Conservation (phyloP, 306 rosid species). For the Dalbergia cochinchinensis region DNA sequence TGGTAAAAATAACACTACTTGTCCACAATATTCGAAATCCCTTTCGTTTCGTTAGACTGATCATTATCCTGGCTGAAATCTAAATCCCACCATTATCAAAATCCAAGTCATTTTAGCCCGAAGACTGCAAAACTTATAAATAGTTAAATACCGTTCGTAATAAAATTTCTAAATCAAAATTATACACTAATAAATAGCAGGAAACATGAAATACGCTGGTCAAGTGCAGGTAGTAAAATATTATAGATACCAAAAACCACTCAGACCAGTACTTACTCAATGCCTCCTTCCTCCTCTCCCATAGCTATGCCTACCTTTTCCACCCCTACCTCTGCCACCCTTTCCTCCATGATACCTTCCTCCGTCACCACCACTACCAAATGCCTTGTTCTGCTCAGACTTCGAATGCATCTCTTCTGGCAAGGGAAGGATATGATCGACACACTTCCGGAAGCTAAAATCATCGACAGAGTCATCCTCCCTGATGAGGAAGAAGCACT, state of each 20-base stretch:
- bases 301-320: constrained; percentile 50
- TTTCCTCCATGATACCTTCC: constrained; percentile 66
- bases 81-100: neutral
- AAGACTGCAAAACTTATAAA: constrained; percentile 23
- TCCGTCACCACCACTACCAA: constrained; percentile 54
- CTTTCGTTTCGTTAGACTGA: too few relatives aligned
- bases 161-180: constrained; percentile 10
- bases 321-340: constrained; percentile 73
- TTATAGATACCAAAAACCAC: constrained; percentile 4
- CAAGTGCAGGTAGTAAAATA: constrained; percentile 18
- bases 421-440: constrained; percentile 85
- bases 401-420: constrained; percentile 79
- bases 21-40: too few relatives aligned
- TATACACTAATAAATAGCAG: neutral
- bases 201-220: constrained; percentile 11
- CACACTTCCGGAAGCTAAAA: constrained; percentile 97
- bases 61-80: too few relatives aligned
- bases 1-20: too few relatives aligned
- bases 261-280: constrained; percentile 47
- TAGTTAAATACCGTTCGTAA: neutral
- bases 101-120: neutral
- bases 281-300: constrained; percentile 60
- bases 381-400: constrained; percentile 62
- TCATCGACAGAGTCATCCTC: constrained; percentile 79
- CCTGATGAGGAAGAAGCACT: constrained; percentile 89